These are phyloP conservation scores for Botryosphaeria dothidea DNA, from an alignment of 2,329 filamentous ascomycete species.

Conservation along the genomic window DNA sequence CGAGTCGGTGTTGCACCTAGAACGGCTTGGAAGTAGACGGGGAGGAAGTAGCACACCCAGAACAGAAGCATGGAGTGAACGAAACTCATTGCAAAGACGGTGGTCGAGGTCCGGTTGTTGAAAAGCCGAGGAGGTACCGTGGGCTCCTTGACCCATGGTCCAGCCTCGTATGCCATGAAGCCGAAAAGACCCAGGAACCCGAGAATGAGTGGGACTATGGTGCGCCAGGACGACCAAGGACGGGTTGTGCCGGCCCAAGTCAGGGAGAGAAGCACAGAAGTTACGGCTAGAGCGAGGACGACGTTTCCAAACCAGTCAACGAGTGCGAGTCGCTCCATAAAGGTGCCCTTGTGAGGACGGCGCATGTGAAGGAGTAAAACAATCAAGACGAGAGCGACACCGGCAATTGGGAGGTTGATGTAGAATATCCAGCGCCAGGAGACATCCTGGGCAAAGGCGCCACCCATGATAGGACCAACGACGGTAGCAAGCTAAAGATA, in stretches of 20 bases:
- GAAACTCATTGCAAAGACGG: constrained; percentile 38
- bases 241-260: constrained; percentile 46
- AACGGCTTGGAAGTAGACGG: constrained; percentile 50
- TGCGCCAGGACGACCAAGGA: constrained; percentile 43
- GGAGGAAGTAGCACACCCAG: constrained; percentile 44
- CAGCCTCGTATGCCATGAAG: constrained; percentile 43
- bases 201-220: constrained; percentile 48
- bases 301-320: constrained; percentile 48
- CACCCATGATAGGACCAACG: constrained; percentile 31
- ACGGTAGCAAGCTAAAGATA: not conserved
- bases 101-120: constrained; percentile 40
- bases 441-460: constrained; percentile 31
- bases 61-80: constrained; percentile 39
- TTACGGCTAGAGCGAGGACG: constrained; percentile 43
- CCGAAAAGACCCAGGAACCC: constrained; percentile 42
- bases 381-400: constrained; percentile 29
- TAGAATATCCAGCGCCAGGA: constrained; percentile 54
- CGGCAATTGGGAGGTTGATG: constrained; percentile 37
- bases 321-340: constrained; percentile 25
- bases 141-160: constrained; percentile 30
- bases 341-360: constrained; percentile 25
- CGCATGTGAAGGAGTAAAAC: constrained; percentile 43
- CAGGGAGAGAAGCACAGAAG: constrained; percentile 47
- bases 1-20: constrained; percentile 33
- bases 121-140: constrained; percentile 49